These are phyloP conservation scores for Kluyveromyces dobzhanskii DNA, from an alignment of 805 yeast genomes.

Conservation along the genomic window DNA sequence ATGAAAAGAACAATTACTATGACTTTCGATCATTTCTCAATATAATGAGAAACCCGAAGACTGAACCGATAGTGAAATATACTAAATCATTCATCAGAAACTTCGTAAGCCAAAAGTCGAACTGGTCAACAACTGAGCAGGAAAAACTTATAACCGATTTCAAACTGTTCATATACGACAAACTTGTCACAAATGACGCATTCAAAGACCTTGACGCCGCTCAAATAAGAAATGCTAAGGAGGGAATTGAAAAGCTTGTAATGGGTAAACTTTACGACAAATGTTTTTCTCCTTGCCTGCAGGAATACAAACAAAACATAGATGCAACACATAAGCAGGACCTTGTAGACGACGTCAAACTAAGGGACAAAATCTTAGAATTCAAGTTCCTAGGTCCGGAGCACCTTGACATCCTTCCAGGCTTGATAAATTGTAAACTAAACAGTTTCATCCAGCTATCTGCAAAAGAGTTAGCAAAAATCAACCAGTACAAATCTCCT, in stretches of 20 bases:
- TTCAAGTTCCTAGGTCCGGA: conserved; percentile 65
- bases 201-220: conserved; percentile 56
- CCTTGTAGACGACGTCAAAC: conserved; percentile 46
- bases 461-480: conserved; percentile 62
- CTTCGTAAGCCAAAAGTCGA: conserved; percentile 46
- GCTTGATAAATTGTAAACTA: conserved; percentile 38
- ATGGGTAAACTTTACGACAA: conserved; percentile 77
- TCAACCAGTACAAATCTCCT: conserved; percentile 83
- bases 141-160: conserved; percentile 71
- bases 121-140: conserved; percentile 74
- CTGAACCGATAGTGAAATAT: conserved; percentile 85
- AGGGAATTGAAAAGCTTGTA: conserved; percentile 86
- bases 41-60: conserved; percentile 62
- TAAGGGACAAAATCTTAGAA: conserved; percentile 46
- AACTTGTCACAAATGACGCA: conserved; percentile 58
- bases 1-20: conserved; percentile 35
- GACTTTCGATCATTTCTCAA: conserved; percentile 77
- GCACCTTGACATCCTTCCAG: conserved; percentile 65
- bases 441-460: conserved; percentile 58
- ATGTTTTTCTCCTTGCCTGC: conserved; percentile 65
- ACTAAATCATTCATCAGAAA: conserved; percentile 76
- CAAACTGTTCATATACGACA: conserved; percentile 57
- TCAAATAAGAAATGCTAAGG: conserved; percentile 64
- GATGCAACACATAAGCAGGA: conserved; percentile 57
- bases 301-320: conserved; percentile 31